A percentile compares a stretch with the other conserved stretches of the same genome.
Conservation (phyloP, 164 flowering plant genomes). For the Tetracentron sinense region DNA sequence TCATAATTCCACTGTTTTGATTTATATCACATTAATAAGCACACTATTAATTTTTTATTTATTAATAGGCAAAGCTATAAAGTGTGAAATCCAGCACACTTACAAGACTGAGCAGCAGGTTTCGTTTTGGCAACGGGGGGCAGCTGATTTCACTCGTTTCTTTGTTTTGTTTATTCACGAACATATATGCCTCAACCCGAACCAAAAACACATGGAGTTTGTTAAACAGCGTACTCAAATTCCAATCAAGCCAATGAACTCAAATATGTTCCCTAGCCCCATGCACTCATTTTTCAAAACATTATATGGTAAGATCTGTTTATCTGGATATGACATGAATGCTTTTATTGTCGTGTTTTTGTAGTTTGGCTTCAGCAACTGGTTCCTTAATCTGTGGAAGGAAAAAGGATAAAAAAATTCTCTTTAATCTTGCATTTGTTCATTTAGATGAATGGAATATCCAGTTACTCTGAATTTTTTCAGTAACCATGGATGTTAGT, state of each 20-base stretch:
- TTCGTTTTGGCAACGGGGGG: neutral
- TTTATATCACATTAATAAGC: neutral
- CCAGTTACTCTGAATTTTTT: neutral
- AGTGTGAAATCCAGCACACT: neutral
- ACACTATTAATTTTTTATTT: neutral
- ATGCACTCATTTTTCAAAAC: neutral
- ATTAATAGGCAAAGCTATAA: neutral
- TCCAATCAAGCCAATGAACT: neutral
- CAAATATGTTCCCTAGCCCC: neutral
- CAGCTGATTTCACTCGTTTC: neutral
- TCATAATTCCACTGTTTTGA: neutral
- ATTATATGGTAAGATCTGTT: neutral
- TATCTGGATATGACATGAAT: no score
- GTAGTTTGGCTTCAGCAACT: neutral
- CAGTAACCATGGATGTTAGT: neutral
- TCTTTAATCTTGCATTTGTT: neutral
- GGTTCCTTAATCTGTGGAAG: neutral
- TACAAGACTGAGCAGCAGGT: neutral
- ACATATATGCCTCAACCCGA: no score
- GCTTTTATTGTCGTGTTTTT: no score
- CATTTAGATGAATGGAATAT: neutral
- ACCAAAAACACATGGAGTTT: neutral
- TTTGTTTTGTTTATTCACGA: neutral
- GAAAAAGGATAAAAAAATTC: neutral
- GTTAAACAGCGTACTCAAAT: neutral